Percentiles rank a stretch among this genome's conserved stretches.
phyloP scores from a whole-genome alignment of 495 filamentous ascomycete genomes.

The Aspergillus steynii region DNA sequence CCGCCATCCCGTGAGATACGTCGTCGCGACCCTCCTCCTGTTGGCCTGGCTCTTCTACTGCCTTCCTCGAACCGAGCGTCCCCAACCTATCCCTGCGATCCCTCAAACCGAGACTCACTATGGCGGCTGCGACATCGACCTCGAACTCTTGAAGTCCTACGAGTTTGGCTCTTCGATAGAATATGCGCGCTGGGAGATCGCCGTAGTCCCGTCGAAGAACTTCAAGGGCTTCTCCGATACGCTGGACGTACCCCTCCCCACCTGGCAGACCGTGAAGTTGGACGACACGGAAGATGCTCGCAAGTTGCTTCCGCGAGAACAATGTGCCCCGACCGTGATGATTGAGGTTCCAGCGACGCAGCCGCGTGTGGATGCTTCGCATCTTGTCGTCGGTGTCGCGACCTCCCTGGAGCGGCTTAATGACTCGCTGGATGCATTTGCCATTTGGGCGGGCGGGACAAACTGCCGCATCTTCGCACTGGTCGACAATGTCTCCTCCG shows the following conservation, averaged over 20 bases:
- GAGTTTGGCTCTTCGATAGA: background rate
- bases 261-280: slow-evolving; percentile 12
- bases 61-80: no score
- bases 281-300: no score
- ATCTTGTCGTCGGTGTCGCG: slow-evolving; percentile 60
- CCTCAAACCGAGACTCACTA: no score
- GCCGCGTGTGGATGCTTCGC: slow-evolving; percentile 48
- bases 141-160: no score
- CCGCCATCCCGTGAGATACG: background rate
- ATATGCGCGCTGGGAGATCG: slow-evolving; percentile 23
- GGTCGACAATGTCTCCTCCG: slow-evolving; percentile 28
- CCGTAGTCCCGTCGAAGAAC: no score
- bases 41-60: background rate
- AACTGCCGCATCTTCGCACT: slow-evolving; percentile 55
- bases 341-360: no score
- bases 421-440: slow-evolving; percentile 54
- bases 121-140: no score
- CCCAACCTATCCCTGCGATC: no score
- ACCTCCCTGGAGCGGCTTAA: slow-evolving; percentile 56
- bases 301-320: slow-evolving; percentile 11
- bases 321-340: slow-evolving; percentile 18
- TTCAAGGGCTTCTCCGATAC: slow-evolving; percentile 17
- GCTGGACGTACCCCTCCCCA: slow-evolving; percentile 14
- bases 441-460: slow-evolving; percentile 61
- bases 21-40: background rate